Evolutionary conservation across 805 yeast species (phyloP).

Genomic region (Schwanniomyces pseudopolymorphus): DNA sequence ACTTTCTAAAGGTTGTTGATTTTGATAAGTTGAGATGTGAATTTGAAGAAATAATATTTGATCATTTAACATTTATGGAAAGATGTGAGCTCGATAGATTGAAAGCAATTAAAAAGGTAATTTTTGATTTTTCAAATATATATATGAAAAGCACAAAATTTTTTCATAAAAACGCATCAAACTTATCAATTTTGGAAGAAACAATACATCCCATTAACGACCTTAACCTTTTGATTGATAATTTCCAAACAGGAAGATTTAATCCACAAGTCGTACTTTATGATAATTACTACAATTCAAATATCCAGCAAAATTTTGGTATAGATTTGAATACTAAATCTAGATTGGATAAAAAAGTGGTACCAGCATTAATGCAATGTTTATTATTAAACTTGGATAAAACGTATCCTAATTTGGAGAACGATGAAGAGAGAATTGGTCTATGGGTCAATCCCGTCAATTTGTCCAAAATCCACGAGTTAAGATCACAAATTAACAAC

Average conservation of each 20-base stretch:
- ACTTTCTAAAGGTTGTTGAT: constrained; percentile 48
- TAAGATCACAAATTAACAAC: constrained; percentile 55
- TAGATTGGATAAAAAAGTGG: constrained; percentile 67
- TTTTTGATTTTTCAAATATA: constrained; percentile 68
- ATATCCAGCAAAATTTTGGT: constrained; percentile 72
- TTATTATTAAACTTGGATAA: constrained; percentile 66
- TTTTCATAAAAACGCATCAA: constrained; percentile 59
- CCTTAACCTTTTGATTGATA: constrained; percentile 61
- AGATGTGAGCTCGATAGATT: constrained; percentile 79
- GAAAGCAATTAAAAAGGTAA: constrained; percentile 71
- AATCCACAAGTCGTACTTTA: constrained; percentile 70
- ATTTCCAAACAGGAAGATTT: constrained; percentile 72
- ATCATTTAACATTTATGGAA: constrained; percentile 75
- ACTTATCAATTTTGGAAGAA: constrained; percentile 63
- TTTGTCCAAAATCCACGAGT: constrained; percentile 56
- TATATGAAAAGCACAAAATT: constrained; percentile 60
- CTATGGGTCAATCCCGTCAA: constrained; percentile 71
- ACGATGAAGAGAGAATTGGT: constrained; percentile 66
- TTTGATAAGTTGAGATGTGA: constrained; percentile 70
- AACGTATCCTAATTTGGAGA: constrained; percentile 64
- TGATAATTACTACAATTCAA: constrained; percentile 76
- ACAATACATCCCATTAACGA: constrained; percentile 70
- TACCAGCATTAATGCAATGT: constrained; percentile 65
- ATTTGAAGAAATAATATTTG: constrained; percentile 70
- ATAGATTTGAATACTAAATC: constrained; percentile 71